Evolutionary conservation across 179 eudicot genomes (phyloP).

Genomic region (Spergularia azorica): DNA sequence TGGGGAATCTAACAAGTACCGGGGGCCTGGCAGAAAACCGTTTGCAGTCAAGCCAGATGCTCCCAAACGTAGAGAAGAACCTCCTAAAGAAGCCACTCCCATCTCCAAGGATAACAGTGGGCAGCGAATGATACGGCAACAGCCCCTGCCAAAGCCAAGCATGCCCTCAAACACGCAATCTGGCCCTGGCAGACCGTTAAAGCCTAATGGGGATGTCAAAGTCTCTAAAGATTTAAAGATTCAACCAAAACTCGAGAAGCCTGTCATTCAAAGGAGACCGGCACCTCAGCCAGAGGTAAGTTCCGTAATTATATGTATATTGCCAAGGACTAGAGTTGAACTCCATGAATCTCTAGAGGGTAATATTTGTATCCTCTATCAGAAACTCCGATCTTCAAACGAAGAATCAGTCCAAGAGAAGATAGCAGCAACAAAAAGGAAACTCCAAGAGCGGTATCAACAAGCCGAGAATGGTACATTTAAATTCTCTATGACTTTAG

Average conservation of each 20-base stretch:
- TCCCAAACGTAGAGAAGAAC: slow-evolving; percentile 39
- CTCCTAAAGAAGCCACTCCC: slow-evolving; percentile 30
- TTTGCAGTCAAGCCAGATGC: slow-evolving; percentile 34
- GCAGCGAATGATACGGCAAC: slow-evolving; percentile 43
- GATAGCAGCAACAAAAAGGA: slow-evolving; percentile 83
- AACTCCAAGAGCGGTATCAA: slow-evolving; percentile 90
- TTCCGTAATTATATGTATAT: not conserved
- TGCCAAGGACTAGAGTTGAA: not conserved
- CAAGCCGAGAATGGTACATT: slow-evolving; percentile 77
- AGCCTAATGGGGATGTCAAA: slow-evolving; percentile 41
- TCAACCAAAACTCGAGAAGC: slow-evolving; percentile 48
- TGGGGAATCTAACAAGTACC: slow-evolving; percentile 37
- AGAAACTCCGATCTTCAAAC: slow-evolving; percentile 44
- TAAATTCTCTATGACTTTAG: not conserved
- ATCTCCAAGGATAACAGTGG: slow-evolving; percentile 41
- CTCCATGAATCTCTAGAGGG: not conserved
- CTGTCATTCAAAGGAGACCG: slow-evolving; percentile 50
- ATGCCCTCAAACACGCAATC: slow-evolving; percentile 50
- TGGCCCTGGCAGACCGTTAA: slow-evolving; percentile 64
- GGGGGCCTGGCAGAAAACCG: slow-evolving; percentile 50
- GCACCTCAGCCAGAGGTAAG: slow-evolving; percentile 54
- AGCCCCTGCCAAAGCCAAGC: slow-evolving; percentile 45
- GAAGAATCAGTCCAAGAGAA: slow-evolving; percentile 51
- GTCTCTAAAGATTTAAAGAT: slow-evolving; percentile 36
- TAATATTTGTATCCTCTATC: slow-evolving; percentile 18